A percentile compares a stretch with the other conserved stretches of the same genome.
Evolutionary conservation across 2,329 filamentous ascomycete species (phyloP).

Genomic region (Fusarium clavum): DNA sequence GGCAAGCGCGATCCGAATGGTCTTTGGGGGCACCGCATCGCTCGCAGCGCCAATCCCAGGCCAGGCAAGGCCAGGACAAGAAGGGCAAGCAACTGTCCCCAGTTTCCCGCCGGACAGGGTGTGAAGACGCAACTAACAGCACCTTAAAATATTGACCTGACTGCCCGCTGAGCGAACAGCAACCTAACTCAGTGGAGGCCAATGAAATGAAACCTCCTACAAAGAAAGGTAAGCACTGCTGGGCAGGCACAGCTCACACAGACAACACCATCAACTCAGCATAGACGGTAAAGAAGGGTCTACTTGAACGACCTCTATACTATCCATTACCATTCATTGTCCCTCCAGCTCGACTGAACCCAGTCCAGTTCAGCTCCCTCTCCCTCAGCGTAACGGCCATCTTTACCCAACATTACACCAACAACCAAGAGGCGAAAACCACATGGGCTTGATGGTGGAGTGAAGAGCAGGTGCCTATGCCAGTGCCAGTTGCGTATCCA

Average conservation of each 20-base stretch:
- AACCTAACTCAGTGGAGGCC: background rate
- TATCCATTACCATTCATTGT: background rate
- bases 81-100: slow-evolving; percentile 37
- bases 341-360: background rate
- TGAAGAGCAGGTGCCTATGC: slow-evolving; percentile 15
- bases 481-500: slow-evolving; percentile 29
- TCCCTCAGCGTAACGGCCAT: background rate
- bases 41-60: slow-evolving; percentile 31
- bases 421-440: slow-evolving; percentile 16
- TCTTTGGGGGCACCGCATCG: slow-evolving; percentile 15
- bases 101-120: slow-evolving; percentile 28
- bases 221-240: background rate
- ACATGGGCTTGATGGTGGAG: slow-evolving; percentile 7
- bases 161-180: background rate
- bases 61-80: background rate
- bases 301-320: background rate
- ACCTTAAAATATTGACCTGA: slow-evolving; percentile 9
- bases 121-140: slow-evolving; percentile 24
- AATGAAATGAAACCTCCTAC: background rate
- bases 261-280: slow-evolving; percentile 25
- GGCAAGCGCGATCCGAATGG: slow-evolving; percentile 40
- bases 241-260: slow-evolving; percentile 9
- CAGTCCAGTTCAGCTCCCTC: slow-evolving; percentile 6
- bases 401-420: slow-evolving; percentile 7
- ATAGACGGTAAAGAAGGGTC: slow-evolving; percentile 12